Percentiles rank a stretch among this genome's conserved stretches.
Conservation (phyloP, 2,329 filamentous ascomycete species). For the Monilinia vaccinii-corymbosi region DNA sequence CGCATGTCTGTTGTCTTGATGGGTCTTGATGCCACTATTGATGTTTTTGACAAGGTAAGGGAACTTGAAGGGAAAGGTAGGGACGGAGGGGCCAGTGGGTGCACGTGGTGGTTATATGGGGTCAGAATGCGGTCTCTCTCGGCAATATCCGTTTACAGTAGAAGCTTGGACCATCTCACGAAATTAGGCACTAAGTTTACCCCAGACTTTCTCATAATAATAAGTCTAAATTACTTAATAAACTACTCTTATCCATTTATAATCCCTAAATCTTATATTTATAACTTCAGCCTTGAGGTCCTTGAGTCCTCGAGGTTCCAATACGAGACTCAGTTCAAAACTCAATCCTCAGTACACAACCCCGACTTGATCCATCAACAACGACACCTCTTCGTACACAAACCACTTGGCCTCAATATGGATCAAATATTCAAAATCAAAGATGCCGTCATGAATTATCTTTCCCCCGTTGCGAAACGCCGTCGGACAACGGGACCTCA, state of each 20-base stretch:
- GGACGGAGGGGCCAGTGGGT: no score
- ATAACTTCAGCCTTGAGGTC: constrained; percentile 8
- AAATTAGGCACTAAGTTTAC: background rate
- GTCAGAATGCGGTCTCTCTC: no score
- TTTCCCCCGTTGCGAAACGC: constrained; percentile 27
- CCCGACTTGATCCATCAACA: background rate
- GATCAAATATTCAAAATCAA: constrained; percentile 23
- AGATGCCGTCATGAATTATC: constrained; percentile 23
- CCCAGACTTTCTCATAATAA: constrained; percentile 1
- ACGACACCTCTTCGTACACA: background rate
- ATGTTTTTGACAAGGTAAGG: no score
- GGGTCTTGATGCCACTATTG: no score
- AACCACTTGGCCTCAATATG: constrained; percentile 14
- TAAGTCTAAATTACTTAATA: no score
- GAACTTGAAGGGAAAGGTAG: no score
- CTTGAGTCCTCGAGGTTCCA: constrained; percentile 6
- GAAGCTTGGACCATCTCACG: background rate
- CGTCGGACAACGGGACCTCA: constrained; percentile 24
- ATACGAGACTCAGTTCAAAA: background rate
- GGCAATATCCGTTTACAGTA: no score
- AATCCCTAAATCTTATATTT: no score
- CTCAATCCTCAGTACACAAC: background rate
- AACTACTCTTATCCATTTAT: no score
- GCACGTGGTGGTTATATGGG: no score
- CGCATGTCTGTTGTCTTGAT: no score